Evolutionary conservation across 2,329 filamentous ascomycete species (phyloP).

Genomic region (Aschersonia sp.): DNA sequence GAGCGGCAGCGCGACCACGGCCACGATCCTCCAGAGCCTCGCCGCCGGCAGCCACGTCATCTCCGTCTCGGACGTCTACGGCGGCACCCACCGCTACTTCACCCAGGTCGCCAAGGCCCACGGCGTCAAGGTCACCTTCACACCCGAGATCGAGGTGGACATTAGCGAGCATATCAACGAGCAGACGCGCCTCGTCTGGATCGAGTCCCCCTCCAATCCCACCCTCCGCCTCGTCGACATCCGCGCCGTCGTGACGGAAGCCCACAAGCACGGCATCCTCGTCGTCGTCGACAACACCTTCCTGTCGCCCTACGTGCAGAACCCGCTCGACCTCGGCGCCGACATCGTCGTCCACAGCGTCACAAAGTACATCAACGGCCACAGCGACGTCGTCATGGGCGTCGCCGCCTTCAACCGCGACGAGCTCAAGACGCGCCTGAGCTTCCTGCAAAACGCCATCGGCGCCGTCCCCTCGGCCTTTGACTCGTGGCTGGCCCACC

Average conservation of each 20-base stretch:
- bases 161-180: constrained; percentile 71
- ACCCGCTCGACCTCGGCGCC: constrained; percentile 85
- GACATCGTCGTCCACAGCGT: constrained; percentile 96
- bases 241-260: constrained; percentile 63
- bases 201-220: constrained; percentile 85
- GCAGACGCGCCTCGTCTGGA: constrained; percentile 92
- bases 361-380: constrained; percentile 98
- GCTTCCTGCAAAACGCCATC: constrained; percentile 94
- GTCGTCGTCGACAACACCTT: constrained; percentile 99
- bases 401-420: constrained; percentile 89
- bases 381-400: constrained; percentile 95
- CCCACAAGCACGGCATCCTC: constrained; percentile 75
- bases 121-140: constrained; percentile 88
- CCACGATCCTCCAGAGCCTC: constrained; percentile 82
- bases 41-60: constrained; percentile 86
- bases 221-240: constrained; percentile 91
- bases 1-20: constrained; percentile 86
- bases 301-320: constrained; percentile 90
- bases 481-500: constrained; percentile 95
- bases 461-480: constrained; percentile 90
- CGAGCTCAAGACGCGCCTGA: constrained; percentile 58
- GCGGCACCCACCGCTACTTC: constrained; percentile 96
- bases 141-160: constrained; percentile 80
- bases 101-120: constrained; percentile 93
- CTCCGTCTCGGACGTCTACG: constrained; percentile 94